Evolutionary conservation across 2,329 filamentous ascomycete genomes (phyloP).

Genomic region (Epichloe sibirici): DNA sequence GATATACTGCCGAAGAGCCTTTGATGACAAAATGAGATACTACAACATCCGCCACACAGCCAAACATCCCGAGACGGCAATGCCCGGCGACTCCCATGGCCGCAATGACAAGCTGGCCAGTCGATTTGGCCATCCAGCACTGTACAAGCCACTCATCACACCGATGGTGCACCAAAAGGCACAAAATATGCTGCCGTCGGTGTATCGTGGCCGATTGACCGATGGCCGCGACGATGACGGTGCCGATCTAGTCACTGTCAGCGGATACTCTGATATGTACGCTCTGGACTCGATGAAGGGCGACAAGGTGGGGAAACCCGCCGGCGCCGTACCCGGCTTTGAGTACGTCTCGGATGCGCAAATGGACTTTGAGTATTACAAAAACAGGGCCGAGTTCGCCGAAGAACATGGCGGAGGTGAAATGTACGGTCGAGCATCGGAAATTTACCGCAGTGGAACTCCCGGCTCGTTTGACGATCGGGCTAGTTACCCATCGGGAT

Average conservation of each 20-base stretch:
- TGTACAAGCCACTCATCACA: conserved; percentile 81
- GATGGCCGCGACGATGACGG: conserved; percentile 51
- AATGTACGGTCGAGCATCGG: conserved; percentile 47
- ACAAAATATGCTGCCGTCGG: conserved; percentile 70
- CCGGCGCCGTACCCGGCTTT: conserved; percentile 52
- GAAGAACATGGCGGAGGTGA: conserved; percentile 75
- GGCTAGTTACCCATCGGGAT: conserved; percentile 27
- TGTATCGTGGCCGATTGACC: conserved; percentile 71
- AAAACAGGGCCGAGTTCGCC: conserved; percentile 77
- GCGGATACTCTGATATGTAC: conserved; percentile 73
- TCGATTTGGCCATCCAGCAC: conserved; percentile 79
- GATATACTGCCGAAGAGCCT: conserved; percentile 62
- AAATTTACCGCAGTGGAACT: conserved; percentile 49
- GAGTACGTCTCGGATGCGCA: conserved; percentile 80
- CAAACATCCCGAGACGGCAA: conserved; percentile 30
- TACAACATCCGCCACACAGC: conserved; percentile 55
- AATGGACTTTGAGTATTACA: conserved; percentile 86
- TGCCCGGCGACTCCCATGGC: conserved; percentile 35
- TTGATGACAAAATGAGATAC: conserved; percentile 71
- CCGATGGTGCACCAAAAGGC: conserved; percentile 93
- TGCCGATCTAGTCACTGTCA: conserved; percentile 43
- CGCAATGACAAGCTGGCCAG: conserved; percentile 59
- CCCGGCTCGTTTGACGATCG: conserved; percentile 38
- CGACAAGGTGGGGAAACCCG: conserved; percentile 35
- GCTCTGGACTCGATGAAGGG: conserved; percentile 66